Percentiles rank a stretch among this genome's conserved stretches.
Conservation (phyloP, 805 yeast species). For the Debaryomyces hansenii region DNA sequence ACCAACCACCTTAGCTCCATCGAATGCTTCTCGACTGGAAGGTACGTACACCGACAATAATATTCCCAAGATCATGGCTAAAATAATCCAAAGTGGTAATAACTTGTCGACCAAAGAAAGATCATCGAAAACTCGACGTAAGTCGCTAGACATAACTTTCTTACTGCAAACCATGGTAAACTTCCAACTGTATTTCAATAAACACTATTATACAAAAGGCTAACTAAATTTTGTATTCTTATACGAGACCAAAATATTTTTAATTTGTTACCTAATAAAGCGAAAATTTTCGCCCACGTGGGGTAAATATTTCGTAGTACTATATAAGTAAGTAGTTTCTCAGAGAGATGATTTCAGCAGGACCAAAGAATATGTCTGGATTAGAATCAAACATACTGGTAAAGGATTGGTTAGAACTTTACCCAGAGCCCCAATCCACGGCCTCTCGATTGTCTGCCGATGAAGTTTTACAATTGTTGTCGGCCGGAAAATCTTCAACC, state of each 20-base stretch:
- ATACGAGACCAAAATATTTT: too few relatives aligned
- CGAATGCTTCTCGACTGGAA: conserved; percentile 31
- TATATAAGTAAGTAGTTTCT: too few relatives aligned
- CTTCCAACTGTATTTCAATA: too few relatives aligned
- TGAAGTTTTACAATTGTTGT: conserved; percentile 13
- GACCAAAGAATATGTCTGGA: neutral
- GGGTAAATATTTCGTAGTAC: too few relatives aligned
- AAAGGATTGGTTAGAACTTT: conserved; percentile 7
- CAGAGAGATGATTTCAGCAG: too few relatives aligned
- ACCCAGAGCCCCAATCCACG: conserved; percentile 6
- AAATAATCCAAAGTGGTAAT: conserved; percentile 33
- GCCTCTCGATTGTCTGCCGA: conserved; percentile 4
- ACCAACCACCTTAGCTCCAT: conserved; percentile 32
- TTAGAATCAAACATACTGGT: neutral
- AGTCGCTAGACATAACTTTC: neutral
- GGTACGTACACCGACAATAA: conserved; percentile 44
- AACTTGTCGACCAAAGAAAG: conserved; percentile 35
- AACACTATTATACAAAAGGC: too few relatives aligned
- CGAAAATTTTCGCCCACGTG: too few relatives aligned
- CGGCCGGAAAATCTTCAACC: conserved; percentile 8
- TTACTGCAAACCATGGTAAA: neutral
- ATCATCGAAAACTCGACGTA: conserved; percentile 3
- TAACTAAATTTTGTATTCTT: too few relatives aligned
- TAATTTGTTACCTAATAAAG: too few relatives aligned
- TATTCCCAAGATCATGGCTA: conserved; percentile 38